These are phyloP conservation scores for Vitis rupestris DNA, from an alignment of 164 flowering plant species.

Conservation along the genomic window DNA sequence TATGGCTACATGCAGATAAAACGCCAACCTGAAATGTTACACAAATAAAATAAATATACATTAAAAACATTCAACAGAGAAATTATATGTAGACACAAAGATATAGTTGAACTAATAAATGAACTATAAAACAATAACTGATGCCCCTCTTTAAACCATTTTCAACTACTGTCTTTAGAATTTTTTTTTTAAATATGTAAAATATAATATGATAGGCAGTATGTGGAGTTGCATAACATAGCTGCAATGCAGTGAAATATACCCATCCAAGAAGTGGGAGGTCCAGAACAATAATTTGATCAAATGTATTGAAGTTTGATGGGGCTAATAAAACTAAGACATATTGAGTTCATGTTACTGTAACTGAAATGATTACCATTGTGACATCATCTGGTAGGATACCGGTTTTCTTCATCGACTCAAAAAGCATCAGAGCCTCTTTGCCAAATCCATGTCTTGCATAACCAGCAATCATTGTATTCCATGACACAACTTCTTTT, in stretches of 20 bases:
- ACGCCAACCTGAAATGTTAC: conserved; percentile 68
- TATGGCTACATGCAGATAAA: conserved; percentile 86
- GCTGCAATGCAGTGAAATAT: too few relatives aligned
- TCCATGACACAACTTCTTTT: conserved; percentile 88
- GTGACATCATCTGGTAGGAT: conserved; percentile 74
- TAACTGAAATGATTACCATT: conserved; percentile 44
- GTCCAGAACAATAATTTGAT: neutral
- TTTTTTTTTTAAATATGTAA: too few relatives aligned
- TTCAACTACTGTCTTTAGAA: too few relatives aligned
- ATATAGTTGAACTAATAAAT: too few relatives aligned
- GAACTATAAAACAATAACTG: too few relatives aligned
- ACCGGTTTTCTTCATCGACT: conserved; percentile 52
- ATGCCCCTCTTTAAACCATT: too few relatives aligned
- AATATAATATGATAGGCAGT: too few relatives aligned
- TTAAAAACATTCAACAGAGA: neutral
- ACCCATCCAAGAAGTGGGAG: neutral
- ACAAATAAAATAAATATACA: neutral
- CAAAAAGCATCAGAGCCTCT: conserved; percentile 66
- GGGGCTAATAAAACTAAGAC: too few relatives aligned
- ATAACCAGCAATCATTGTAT: conserved; percentile 81
- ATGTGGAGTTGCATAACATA: too few relatives aligned
- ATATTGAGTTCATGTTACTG: neutral
- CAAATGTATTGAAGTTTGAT: neutral
- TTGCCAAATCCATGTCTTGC: conserved; percentile 87
- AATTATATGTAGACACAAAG: neutral